phyloP scores from a whole-genome alignment of 768 basidiomycete species.

The Rickenella mellea region DNA sequence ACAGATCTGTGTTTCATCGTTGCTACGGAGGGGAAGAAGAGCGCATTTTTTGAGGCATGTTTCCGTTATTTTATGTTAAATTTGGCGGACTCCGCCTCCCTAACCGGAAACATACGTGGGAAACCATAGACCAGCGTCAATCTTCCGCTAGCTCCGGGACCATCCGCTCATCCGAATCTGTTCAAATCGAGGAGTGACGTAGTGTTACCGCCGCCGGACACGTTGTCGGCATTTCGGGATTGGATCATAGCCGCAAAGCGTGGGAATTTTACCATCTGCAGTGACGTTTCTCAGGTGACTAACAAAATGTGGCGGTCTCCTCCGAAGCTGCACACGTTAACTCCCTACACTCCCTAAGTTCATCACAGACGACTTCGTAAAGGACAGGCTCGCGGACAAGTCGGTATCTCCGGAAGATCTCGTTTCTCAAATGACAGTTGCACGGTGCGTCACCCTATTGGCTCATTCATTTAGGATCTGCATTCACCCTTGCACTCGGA shows the following conservation, averaged over 20 bases:
- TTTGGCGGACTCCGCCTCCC: constrained; percentile 1
- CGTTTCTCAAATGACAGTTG: constrained; percentile 55
- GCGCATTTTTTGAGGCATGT: constrained; percentile 61
- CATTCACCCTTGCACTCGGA: constrained; percentile 4
- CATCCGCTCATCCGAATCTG: constrained; percentile 38
- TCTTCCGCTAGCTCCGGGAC: constrained; percentile 32
- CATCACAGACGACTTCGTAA: constrained; percentile 70
- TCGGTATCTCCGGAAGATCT: constrained; percentile 49
- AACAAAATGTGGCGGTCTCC: not conserved
- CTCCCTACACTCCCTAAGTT: constrained; percentile 29
- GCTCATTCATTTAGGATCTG: constrained; percentile 1
- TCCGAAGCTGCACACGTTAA: not conserved
- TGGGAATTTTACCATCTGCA: constrained; percentile 44
- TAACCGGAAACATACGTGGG: too few species aligned
- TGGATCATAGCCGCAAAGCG: constrained; percentile 53
- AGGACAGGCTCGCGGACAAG: constrained; percentile 26
- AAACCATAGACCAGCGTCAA: too few species aligned
- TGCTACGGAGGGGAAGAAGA: constrained; percentile 54
- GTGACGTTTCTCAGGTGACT: constrained; percentile 50
- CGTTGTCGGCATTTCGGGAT: constrained; percentile 44
- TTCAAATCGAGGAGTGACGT: constrained; percentile 29
- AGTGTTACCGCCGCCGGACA: constrained; percentile 34
- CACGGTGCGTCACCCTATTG: constrained; percentile 39
- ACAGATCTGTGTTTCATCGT: constrained; percentile 66
- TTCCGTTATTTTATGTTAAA: not conserved